Evolutionary conservation across 192 early-diverging fungal genomes (phyloP).

Genomic region (Podila epicladia): DNA sequence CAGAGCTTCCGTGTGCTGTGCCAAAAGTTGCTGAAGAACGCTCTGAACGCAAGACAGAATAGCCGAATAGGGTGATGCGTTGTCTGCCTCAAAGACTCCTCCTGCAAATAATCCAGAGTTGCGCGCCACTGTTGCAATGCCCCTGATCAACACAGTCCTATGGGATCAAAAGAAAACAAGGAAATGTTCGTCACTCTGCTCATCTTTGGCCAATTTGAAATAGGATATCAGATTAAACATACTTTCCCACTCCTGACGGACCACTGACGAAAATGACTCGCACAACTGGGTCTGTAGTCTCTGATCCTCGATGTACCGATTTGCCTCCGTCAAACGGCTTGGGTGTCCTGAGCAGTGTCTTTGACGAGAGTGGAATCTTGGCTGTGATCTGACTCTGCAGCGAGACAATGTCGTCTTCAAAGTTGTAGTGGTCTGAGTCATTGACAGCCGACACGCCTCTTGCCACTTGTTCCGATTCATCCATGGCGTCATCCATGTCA

Average conservation of each 20-base stretch:
- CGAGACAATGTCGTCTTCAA: conserved; percentile 43
- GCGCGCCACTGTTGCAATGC: conserved; percentile 35
- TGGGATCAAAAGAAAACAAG: background rate
- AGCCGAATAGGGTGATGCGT: conserved; percentile 31
- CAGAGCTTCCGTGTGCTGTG: conserved; percentile 36
- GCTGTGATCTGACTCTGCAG: conserved; percentile 19
- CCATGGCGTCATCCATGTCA: background rate
- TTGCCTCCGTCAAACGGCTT: conserved; percentile 33
- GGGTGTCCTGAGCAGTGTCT: conserved; percentile 21
- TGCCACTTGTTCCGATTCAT: background rate
- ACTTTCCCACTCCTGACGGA: conserved; percentile 46
- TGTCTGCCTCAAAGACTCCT: conserved; percentile 29
- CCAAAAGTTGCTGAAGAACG: conserved; percentile 40
- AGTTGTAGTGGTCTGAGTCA: conserved; percentile 17
- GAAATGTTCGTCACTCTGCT: background rate
- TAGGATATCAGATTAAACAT: background rate
- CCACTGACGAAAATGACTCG: conserved; percentile 45
- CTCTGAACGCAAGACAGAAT: conserved; percentile 43
- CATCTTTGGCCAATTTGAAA: no score
- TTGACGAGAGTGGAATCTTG: conserved; percentile 44
- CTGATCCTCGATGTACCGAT: conserved; percentile 13
- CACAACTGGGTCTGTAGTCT: conserved; percentile 31
- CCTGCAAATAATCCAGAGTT: conserved; percentile 42
- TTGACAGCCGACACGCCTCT: background rate
- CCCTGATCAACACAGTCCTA: conserved; percentile 29